Base-by-base conservation (phyloP, 805 yeast species). In the Yarrowia divulgata region DNA sequence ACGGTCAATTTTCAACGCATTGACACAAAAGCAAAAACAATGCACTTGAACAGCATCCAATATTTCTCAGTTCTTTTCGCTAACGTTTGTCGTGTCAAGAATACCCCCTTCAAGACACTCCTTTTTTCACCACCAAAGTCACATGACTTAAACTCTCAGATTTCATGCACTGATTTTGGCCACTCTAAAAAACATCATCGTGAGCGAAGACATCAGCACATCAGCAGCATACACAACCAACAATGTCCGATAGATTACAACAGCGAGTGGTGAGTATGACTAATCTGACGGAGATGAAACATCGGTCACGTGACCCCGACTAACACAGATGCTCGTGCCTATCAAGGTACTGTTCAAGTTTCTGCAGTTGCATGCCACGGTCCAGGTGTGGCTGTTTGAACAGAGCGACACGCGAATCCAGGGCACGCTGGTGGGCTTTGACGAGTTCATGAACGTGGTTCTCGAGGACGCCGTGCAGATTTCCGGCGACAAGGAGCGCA, bases 401-500 rank as follows among this genome's bases (percentile, higher is more conserved):
- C 97, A 95, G 78, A 85, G 88, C 0, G 87, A 87, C 23, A 83
- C 84, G 72, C 83, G 96, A 72, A 85, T 94, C 39, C 90, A 90
- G 73, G 99, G 99, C 1, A 85, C 84, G 71, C 88, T 95, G 39
- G 83, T 89, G 71, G 99, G 99, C 0, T 94, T 96, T 79, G 99
- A 95, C 78, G 99, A 96, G 80, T 94, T 93, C 75, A 96, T 95
- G 99, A 95, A 95, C 76, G 80, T 88, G 18, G 90, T 87, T 4
- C 79, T 88, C 29, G 88, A 85, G 42, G 85, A 85, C 63, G 89
- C 90, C 0, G 74, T 77, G 13, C 97, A 96, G 74, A 81, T 94
- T 7, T 81, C 84, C 67, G 76, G 87, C 1, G 82, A 83, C 63
- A 71, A 82, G 0, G 81, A 81, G 68, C 84, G 86, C 35, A 79